Conservation (phyloP, 768 basidiomycete genomes). For the Panaeolus papilionaceus region DNA sequence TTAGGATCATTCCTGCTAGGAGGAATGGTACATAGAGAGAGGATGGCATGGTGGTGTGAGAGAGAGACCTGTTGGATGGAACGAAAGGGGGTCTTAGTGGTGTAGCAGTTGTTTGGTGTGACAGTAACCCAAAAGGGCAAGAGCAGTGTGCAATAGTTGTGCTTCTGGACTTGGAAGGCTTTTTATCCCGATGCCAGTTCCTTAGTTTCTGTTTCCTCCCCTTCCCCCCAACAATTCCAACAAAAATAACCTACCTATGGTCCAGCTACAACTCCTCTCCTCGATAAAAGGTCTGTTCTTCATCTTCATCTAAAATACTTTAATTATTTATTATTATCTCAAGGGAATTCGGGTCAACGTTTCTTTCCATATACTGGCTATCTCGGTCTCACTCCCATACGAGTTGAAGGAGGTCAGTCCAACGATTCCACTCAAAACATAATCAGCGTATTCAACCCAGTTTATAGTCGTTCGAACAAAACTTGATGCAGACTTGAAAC, state of each 20-base stretch:
- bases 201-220: constrained; percentile 21
- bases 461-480: constrained; percentile 69
- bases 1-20: constrained; percentile 92
- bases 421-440: not conserved
- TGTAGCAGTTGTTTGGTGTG: not conserved
- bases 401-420: constrained; percentile 74
- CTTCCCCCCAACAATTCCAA: constrained; percentile 23
- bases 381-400: constrained; percentile 82
- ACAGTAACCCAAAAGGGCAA: constrained; percentile 1
- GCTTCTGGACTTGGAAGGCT: constrained; percentile 46
- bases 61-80: constrained; percentile 18
- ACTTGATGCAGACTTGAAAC: constrained; percentile 73
- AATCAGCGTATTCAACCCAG: not conserved
- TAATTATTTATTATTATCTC: constrained; percentile 22
- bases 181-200: constrained; percentile 45
- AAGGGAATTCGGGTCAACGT: constrained; percentile 69
- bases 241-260: constrained; percentile 49
- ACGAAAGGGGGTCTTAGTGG: not conserved
- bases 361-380: constrained; percentile 81
- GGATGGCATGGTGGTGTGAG: constrained; percentile 60
- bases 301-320: not conserved
- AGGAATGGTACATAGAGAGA: constrained; percentile 77
- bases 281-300: constrained; percentile 57
- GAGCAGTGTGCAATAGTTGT: constrained; percentile 15
- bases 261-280: constrained; percentile 69